A percentile compares a stretch with the other conserved stretches of the same genome.
Conservation (phyloP, 345 rosid genomes). For the Firmiana major region DNA sequence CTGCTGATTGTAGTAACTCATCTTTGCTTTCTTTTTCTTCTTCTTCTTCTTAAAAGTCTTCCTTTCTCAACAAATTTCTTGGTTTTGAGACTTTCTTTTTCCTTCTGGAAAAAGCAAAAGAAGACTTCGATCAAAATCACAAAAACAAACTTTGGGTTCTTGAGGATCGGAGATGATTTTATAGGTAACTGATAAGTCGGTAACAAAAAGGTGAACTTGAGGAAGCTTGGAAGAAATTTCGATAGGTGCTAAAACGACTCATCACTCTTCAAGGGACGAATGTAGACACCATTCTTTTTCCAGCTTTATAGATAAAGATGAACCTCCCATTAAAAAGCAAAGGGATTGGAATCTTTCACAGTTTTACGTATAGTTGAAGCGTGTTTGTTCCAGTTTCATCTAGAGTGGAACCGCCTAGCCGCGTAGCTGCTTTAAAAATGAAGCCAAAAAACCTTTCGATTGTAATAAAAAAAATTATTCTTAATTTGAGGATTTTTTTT, state of each 20-base stretch:
- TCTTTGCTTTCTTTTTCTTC: constrained; percentile 13
- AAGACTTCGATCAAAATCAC: not conserved
- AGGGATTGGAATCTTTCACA: not conserved
- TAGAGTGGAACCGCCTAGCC: not conserved
- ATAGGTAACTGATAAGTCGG: not conserved
- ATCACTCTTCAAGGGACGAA: not conserved
- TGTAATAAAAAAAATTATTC: not conserved
- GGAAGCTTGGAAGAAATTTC: constrained; percentile 3
- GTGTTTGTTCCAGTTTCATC: not conserved
- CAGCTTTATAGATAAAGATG: not conserved
- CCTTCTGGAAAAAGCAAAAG: not conserved
- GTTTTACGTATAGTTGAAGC: not conserved
- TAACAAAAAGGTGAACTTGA: not conserved
- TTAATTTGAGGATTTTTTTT: too few relatives aligned
- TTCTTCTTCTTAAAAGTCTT: not conserved
- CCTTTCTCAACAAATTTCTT: not conserved
- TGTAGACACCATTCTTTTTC: not conserved
- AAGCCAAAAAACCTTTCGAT: not conserved
- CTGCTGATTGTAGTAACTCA: constrained; percentile 44
- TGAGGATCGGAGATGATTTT: not conserved
- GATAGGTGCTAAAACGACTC: not conserved
- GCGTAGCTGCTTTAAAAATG: not conserved
- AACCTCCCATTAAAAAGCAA: too few relatives aligned
- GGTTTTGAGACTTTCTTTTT: not conserved
- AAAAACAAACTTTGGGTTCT: not conserved